Conservation (phyloP, 768 basidiomycete species). For the Boletellus sp. region DNA sequence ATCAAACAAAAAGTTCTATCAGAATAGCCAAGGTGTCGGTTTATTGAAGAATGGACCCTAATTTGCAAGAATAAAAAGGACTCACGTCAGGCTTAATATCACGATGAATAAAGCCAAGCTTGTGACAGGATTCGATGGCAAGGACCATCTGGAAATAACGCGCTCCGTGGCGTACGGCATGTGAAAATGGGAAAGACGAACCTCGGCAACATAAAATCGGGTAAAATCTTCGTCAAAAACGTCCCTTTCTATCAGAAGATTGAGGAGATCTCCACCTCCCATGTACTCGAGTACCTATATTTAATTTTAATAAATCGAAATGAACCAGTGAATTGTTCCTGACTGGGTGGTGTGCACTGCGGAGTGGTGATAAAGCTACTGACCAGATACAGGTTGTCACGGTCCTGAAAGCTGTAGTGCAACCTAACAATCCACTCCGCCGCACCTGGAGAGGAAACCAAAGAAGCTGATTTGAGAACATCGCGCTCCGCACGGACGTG, state of each 20-base stretch:
- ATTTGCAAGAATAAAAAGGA: conserved; percentile 25
- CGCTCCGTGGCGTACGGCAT: conserved; percentile 21
- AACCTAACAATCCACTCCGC: conserved; percentile 94
- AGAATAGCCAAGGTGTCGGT: conserved; percentile 21
- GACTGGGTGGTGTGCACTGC: conserved; percentile 17
- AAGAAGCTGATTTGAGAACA: conserved; percentile 84
- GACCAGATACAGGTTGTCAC: conserved; percentile 92
- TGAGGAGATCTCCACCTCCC: conserved; percentile 95
- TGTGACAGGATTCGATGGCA: conserved; percentile 89
- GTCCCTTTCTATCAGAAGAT: conserved; percentile 89
- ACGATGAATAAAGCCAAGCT: conserved; percentile 94
- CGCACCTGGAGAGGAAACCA: conserved; percentile 66
- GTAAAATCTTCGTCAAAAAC: conserved; percentile 89
- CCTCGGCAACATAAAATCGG: conserved; percentile 93
- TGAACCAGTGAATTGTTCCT: conserved; percentile 41
- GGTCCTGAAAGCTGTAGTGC: conserved; percentile 92
- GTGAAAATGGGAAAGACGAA: conserved; percentile 33
- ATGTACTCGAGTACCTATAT: conserved; percentile 86
- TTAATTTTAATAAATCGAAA: conserved; percentile 49
- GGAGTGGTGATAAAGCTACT: conserved; percentile 38
- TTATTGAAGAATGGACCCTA: conserved; percentile 27
- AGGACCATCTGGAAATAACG: conserved; percentile 75
- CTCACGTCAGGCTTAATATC: conserved; percentile 94
- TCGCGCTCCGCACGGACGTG: conserved; percentile 96
- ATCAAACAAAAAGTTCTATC: conserved; percentile 92